Percentiles rank a stretch among this genome's conserved stretches.
Conservation (phyloP, 2,329 filamentous ascomycete species). For the Sarocladium strictum region DNA sequence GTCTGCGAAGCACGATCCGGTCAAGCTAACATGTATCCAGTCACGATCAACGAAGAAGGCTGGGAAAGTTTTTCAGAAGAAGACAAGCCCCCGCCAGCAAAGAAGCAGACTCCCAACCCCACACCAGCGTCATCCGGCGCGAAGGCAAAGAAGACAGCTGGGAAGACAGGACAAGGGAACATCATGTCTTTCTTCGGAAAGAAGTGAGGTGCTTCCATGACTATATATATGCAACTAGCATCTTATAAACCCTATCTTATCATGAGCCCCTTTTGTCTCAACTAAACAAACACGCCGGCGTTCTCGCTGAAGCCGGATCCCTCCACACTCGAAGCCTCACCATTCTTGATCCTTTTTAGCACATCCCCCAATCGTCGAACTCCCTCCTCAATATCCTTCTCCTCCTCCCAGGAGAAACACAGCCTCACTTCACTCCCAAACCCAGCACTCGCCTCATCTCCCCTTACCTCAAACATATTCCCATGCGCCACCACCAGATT, state of each 20-base stretch:
- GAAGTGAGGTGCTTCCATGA: conserved; percentile 42
- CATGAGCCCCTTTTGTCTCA: background rate
- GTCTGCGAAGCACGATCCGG: background rate
- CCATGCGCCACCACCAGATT: conserved; percentile 64
- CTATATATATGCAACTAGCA: no score
- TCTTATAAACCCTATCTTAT: no score
- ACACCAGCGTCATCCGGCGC: conserved; percentile 39
- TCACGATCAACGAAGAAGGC: conserved; percentile 74
- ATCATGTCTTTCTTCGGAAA: conserved; percentile 93
- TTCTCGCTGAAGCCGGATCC: background rate
- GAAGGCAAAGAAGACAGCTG: conserved; percentile 49
- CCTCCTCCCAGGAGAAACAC: conserved; percentile 69
- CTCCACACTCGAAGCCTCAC: conserved; percentile 10
- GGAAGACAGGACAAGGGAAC: conserved; percentile 64
- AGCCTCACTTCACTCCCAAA: conserved; percentile 59
- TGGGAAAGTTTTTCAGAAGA: conserved; percentile 97
- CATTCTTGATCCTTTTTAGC: conserved; percentile 24
- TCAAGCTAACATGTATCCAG: conserved; percentile 36
- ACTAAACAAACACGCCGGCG: background rate
- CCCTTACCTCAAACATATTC: conserved; percentile 61
- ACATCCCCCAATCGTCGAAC: conserved; percentile 55
- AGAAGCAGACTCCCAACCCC: conserved; percentile 45
- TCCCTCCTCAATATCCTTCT: conserved; percentile 59
- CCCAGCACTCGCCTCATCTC: conserved; percentile 43
- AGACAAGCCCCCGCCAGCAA: conserved; percentile 52